Base-by-base conservation (phyloP, 1,284 basidiomycete species). In the Gymnopus androsaceus region DNA sequence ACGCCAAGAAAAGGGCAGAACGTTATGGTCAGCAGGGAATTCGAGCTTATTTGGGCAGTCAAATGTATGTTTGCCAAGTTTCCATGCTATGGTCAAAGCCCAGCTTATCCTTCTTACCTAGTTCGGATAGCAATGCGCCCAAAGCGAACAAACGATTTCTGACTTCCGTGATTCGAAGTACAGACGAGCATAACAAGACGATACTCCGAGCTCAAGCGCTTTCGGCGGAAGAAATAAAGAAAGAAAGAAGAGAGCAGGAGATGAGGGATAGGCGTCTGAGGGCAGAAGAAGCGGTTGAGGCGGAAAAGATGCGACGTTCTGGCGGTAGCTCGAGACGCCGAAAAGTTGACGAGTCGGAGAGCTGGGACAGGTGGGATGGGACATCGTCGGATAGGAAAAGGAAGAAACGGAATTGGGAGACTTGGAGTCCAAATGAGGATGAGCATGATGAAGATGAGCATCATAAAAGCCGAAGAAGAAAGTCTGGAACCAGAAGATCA, bases 91-190 rank as follows among this genome's bases (percentile, higher is more conserved):
- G 23, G 19, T 41, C 23, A 47, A 23, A 21, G n/a, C 6, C 38
- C 31, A 28, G 40, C 15, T 14, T 8, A 28, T 44, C 19, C 2
- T 40, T 12, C 19, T 33, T 42, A 45, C 5, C 54, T n/a, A 76
- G 74, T 23, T 59, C 67, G 5, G 85, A 87, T 60, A 80, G 75
- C 55, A 90, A 86, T 65, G 86, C 82, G 1, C 92, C 91, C 0
- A 85, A 82, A 63, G 72, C 94, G n/a, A 96, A 96, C 75, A 97
- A 95, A 67, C 88, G 92, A 1, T 97, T 97, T 71, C 76, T 97
- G 19, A 83, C 87, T 0, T 87, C 88, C 23, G 92, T 97, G 58
- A 94, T 97, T 54, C 84, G 87, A 58, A 93, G 83, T 60, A 95
- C 95, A 3, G 94, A 95, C 66, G 93, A 94, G 55, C 95, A 97